phyloP scores from a whole-genome alignment of 257 asterid species.

The Paraleonurus japonicus region DNA sequence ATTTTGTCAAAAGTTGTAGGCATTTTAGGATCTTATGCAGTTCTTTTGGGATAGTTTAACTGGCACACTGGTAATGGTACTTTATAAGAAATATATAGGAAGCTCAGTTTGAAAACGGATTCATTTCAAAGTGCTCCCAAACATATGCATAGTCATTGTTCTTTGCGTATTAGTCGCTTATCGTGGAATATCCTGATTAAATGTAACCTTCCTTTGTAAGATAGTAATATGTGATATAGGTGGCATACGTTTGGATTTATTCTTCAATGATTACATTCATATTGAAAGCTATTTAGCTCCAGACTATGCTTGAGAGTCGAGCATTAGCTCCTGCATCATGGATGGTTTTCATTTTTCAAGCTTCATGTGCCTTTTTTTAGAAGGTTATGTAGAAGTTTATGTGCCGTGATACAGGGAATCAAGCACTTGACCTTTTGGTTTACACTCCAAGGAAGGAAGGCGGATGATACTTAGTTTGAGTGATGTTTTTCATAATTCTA shows the following conservation, averaged over 20 bases:
- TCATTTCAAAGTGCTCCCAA: neutral
- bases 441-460: neutral
- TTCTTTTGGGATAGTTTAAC: neutral
- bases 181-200: neutral
- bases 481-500: neutral
- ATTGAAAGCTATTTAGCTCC: conserved; percentile 5
- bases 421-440: neutral
- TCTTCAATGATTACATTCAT: neutral
- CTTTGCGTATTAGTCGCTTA: neutral
- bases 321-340: neutral
- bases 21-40: neutral
- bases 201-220: too few species aligned
- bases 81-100: neutral
- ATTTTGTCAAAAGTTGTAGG: neutral
- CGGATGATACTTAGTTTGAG: neutral
- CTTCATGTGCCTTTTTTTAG: neutral
- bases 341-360: neutral
- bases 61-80: neutral
- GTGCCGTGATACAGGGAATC: neutral
- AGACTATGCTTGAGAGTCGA: neutral
- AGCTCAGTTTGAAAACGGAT: neutral
- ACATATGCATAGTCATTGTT: neutral
- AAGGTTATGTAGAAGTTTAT: neutral
- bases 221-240: too few species aligned
- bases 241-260: neutral